Conservation (phyloP, 148 eudicot genomes). For the Simmondsia chinensis region DNA sequence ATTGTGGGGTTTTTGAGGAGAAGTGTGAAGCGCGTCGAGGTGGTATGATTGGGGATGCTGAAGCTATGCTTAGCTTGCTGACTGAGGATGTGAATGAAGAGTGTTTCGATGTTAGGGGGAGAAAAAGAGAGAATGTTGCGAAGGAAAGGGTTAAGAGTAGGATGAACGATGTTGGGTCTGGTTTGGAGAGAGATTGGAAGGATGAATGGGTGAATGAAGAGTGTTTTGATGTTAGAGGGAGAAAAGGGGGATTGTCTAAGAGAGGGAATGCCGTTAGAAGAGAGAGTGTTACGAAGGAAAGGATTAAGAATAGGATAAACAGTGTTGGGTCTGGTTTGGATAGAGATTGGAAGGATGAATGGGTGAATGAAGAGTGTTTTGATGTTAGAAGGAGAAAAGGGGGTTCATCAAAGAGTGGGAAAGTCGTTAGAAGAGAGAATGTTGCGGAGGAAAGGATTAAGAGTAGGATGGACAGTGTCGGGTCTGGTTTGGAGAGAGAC, state of each 20-base stretch:
- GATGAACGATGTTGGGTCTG: too few relatives aligned
- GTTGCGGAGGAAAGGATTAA: conserved; percentile 10
- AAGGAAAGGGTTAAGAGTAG: too few relatives aligned
- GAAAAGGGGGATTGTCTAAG: conserved; percentile 14
- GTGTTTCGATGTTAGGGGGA: too few relatives aligned
- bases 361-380: too few relatives aligned
- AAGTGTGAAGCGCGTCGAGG: conserved; percentile 23
- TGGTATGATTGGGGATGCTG: conserved; percentile 41
- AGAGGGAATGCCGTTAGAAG: conserved; percentile 20
- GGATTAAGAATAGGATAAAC: too few relatives aligned
- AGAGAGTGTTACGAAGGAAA: too few relatives aligned
- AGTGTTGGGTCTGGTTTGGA: too few relatives aligned
- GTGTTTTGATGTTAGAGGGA: too few relatives aligned
- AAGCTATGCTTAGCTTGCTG: conserved; percentile 73
- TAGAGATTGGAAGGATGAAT: too few relatives aligned
- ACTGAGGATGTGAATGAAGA: conserved; percentile 45
- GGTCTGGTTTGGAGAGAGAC: conserved; percentile 15
- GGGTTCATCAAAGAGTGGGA: conserved; percentile 19
- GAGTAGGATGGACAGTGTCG: conserved; percentile 17
- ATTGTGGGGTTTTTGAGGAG: conserved; percentile 13
- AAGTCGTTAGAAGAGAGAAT: conserved; percentile 19
- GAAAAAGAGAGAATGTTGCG: too few relatives aligned
- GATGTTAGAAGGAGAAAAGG: conserved; percentile 25
- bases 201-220: too few relatives aligned
- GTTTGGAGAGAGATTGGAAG: too few relatives aligned